Conservation (phyloP, 352 stramenopile species). For the Phytophthora fragariaefolia region DNA sequence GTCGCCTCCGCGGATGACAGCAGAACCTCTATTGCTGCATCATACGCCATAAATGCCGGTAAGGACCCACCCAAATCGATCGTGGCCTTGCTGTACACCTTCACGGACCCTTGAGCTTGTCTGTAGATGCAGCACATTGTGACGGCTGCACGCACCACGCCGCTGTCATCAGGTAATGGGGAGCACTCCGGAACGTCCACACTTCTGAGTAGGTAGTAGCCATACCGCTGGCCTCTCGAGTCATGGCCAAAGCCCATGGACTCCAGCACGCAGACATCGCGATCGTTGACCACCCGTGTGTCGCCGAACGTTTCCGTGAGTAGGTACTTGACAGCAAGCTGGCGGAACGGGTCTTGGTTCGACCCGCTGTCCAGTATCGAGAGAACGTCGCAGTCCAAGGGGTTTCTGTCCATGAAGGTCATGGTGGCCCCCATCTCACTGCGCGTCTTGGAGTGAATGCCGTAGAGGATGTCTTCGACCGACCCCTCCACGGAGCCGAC, state of each 20-base stretch:
- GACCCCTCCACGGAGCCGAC: constrained; percentile 58
- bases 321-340: constrained; percentile 65
- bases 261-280: constrained; percentile 58
- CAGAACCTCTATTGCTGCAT: constrained; percentile 49
- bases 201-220: constrained; percentile 64
- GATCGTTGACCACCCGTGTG: constrained; percentile 51
- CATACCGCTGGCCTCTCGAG: constrained; percentile 45
- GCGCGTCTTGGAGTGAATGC: constrained; percentile 60
- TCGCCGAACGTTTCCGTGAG: constrained; percentile 52
- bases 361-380: constrained; percentile 50
- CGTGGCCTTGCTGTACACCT: constrained; percentile 64
- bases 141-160: constrained; percentile 54
- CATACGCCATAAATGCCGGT: constrained; percentile 53
- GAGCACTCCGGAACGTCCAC: constrained; percentile 57
- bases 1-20: constrained; percentile 47
- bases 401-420: constrained; percentile 47
- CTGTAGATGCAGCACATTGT: constrained; percentile 75
- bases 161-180: constrained; percentile 47
- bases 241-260: constrained; percentile 56
- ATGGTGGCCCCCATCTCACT: constrained; percentile 64
- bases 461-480: constrained; percentile 65
- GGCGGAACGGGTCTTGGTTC: constrained; percentile 58
- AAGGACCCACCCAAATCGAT: constrained; percentile 58
- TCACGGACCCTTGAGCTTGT: constrained; percentile 52
- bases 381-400: constrained; percentile 57